phyloP scores from a whole-genome alignment of 1,284 basidiomycete genomes.

The Trichosporon coremiiforme region DNA sequence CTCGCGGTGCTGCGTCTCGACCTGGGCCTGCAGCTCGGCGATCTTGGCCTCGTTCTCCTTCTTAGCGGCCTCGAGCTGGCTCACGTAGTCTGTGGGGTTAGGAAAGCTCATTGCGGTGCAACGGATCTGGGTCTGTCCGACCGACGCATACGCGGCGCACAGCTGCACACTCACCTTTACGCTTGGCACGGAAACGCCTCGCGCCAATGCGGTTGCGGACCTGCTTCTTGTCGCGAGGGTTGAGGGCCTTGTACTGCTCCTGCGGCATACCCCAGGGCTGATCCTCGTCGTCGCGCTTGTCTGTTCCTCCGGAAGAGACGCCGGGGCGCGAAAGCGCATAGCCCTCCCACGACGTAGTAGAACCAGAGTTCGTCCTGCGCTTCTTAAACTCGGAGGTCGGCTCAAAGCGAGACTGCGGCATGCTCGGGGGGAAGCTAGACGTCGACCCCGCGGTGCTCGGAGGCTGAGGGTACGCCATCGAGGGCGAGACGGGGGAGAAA shows the following conservation, averaged over 20 bases:
- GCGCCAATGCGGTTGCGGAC: constrained; percentile 52
- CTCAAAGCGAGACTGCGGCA: constrained; percentile 20
- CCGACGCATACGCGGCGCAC: too few species aligned
- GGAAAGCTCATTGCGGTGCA: neutral
- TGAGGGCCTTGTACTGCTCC: constrained; percentile 50
- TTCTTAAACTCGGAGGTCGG: constrained; percentile 21
- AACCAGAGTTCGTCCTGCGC: constrained; percentile 26
- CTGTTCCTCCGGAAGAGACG: constrained; percentile 12
- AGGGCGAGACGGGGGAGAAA: constrained; percentile 31
- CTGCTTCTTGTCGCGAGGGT: constrained; percentile 52
- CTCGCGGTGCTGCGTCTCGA: constrained; percentile 37
- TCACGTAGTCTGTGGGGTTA: constrained; percentile 28
- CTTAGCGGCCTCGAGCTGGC: constrained; percentile 27
- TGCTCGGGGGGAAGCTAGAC: constrained; percentile 29
- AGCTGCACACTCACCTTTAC: constrained; percentile 45
- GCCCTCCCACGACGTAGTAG: constrained; percentile 26
- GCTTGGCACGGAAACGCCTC: constrained; percentile 48
- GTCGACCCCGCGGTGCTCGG: constrained; percentile 18
- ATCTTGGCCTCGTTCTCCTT: constrained; percentile 39
- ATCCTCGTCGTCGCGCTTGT: constrained; percentile 33
- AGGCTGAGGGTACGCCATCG: constrained; percentile 23
- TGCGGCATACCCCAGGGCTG: constrained; percentile 55
- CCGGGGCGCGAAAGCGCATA: constrained; percentile 14
- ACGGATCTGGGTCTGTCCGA: neutral
- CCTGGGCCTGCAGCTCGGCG: constrained; percentile 30